A percentile compares a stretch with the other conserved stretches of the same genome.
Conservation (phyloP, 75 land plant species). For the Cunninghamia lanceolata region DNA sequence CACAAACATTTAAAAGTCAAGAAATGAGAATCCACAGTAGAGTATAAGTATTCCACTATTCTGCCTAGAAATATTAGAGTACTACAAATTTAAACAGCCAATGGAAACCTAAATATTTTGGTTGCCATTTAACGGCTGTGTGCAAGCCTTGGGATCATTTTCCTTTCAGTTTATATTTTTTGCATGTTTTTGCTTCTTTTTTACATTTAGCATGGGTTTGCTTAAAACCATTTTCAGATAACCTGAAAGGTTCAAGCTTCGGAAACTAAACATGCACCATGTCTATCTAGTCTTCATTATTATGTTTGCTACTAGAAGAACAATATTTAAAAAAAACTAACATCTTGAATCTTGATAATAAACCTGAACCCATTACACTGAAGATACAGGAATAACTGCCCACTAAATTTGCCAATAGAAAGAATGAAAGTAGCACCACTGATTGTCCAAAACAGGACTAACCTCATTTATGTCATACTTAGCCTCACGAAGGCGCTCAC, state of each 20-base stretch:
- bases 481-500: constrained; percentile 89
- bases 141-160: too few species aligned
- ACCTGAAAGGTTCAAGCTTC: not conserved
- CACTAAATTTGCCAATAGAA: not conserved
- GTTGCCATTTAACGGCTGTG: too few species aligned
- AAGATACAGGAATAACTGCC: not conserved
- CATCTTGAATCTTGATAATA: not conserved
- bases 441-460: not conserved
- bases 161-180: too few species aligned
- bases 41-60: too few species aligned
- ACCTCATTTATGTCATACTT: constrained; percentile 92
- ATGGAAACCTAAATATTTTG: too few species aligned
- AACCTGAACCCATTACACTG: not conserved
- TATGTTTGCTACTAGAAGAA: not conserved
- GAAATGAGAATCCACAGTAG: too few species aligned
- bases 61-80: too few species aligned
- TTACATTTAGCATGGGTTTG: too few species aligned
- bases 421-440: not conserved
- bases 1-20: too few species aligned
- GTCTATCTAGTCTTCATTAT: not conserved
- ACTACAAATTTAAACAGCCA: too few species aligned
- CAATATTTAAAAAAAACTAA: not conserved
- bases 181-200: too few species aligned
- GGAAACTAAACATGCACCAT: not conserved
- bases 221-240: not conserved